Base-by-base conservation (phyloP, 1,284 basidiomycete genomes). In the Rhodotorula sp. region DNA sequence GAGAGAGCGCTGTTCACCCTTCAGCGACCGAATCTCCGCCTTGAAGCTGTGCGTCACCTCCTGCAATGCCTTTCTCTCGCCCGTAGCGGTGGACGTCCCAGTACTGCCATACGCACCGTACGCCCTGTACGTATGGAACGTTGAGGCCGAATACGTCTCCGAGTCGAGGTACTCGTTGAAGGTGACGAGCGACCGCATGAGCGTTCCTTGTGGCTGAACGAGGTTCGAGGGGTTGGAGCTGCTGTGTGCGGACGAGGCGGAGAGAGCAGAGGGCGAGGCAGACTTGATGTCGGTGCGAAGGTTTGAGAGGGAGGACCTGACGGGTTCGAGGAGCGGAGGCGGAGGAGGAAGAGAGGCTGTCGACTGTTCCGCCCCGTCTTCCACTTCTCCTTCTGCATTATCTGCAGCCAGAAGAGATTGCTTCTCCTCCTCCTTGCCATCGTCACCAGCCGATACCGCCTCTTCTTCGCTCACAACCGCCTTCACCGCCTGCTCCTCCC, bases 91-190 rank as follows among this genome's bases (percentile, higher is more conserved):
- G 24, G 57, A 56, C 5, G 17, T 24, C 7, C 62, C 59, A 24
- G 34, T 8, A 8, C 48, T n/a, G 0, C 51, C 51, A 13, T 61
- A 61, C 36, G 61, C 29, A 1, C 66, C 61, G 30, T 63, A 64
- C 20, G 59, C 51, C 24, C 56, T 20, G 36, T 70, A 70, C 30
- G 59, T 32, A 49, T 70, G 62, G 52, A 54, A 46, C 8, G 54
- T 63, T 36, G 53, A 39, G 10, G 60, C 54, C 20, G 69, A 55
- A n/a, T 71, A 62, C 11, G 48, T 53, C 52, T 74, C 69, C 10
- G 54, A 51, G 5, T 71, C 72, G 61, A 74, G 61, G 62, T 64
- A 71, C n/a, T 71, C 67, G 58, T 66, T 68, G 56, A 74, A 63
- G 10, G 63, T 63, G 13, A 63, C 62, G 39, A 74, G 65, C 24